Base-by-base conservation (phyloP, 1,284 basidiomycete species). In the Paramarasmius palmivorus region DNA sequence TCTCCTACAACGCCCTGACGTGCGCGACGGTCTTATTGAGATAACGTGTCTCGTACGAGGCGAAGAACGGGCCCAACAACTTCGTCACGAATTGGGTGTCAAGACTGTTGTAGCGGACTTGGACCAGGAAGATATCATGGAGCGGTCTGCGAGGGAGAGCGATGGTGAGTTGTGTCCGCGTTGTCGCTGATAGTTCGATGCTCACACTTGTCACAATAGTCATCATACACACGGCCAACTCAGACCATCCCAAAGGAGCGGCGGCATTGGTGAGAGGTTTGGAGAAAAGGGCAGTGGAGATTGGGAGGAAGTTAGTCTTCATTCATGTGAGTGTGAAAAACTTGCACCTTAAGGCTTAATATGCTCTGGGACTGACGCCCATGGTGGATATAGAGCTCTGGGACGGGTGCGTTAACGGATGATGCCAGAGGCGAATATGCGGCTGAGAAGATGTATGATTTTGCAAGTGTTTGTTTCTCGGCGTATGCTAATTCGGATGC, bases 331-430 rank as follows among this genome's bases (percentile, higher is more conserved):
- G 42, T 48, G 15, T n/a, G n/a, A n/a, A n/a, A n/a, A n/a, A n/a
- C n/a, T 23, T 17, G 17, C 23, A 15, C 15, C 10, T 6, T 23
- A 19, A 5, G 14, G 9, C 32, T 17, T 17, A 19, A 14, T 7
- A 20, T 5, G 14, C n/a, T 25, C 17, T 49, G 19, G n/a, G n/a
- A 14, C 5, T 9, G 2, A 1, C 1, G 10, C 17, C 17, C 29
- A 22, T 29, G 58, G 57, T 46, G 12, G 6, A 12, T 32, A 32
- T 32, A 32, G 29, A 32, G 29, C 20, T 61, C 59, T 19, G 59
- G 59, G n/a, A 61, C 59, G 2, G 59, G 59, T 23, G 59, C 59
- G 2, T 34, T 61, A 46, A 59, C 58, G 12, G 59, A 61, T 35
- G 52, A 59, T 32, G 59, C 58, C 3, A 25, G 39, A 52, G 59